These are phyloP conservation scores for Fusarium anthophilum DNA, from an alignment of 2,329 filamentous ascomycete species.

Conservation along the genomic window DNA sequence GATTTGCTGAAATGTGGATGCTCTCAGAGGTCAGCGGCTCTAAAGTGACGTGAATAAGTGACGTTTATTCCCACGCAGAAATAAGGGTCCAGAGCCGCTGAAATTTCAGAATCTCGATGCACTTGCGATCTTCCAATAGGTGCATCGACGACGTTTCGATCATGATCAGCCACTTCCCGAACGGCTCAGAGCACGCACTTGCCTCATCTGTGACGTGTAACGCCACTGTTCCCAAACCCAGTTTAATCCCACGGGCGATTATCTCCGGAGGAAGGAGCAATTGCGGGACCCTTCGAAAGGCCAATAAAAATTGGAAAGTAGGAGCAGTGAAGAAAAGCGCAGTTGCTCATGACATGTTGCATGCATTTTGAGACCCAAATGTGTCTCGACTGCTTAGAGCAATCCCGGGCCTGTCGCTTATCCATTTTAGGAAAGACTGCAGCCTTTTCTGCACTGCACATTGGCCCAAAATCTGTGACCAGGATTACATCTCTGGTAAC, in stretches of 20 bases:
- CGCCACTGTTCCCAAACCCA: slow-evolving; percentile 27
- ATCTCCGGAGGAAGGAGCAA: slow-evolving; percentile 18
- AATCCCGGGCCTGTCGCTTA: slow-evolving; percentile 9
- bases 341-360: slow-evolving; percentile 3
- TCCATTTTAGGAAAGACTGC: slow-evolving; percentile 11
- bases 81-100: slow-evolving; percentile 1
- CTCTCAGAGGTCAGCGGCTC: slow-evolving; percentile 16
- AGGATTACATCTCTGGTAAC: slow-evolving; percentile 25
- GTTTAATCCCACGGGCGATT: slow-evolving; percentile 23
- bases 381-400: slow-evolving; percentile 12
- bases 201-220: slow-evolving; percentile 28
- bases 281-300: neutral
- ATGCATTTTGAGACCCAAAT: slow-evolving; percentile 1
- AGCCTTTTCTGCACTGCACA: neutral
- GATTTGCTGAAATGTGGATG: slow-evolving; percentile 33
- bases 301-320: neutral
- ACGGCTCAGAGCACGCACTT: slow-evolving; percentile 16
- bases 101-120: slow-evolving; percentile 31
- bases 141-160: slow-evolving; percentile 1
- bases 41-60: slow-evolving; percentile 20
- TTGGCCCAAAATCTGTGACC: slow-evolving; percentile 5
- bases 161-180: slow-evolving; percentile 23
- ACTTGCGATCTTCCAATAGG: slow-evolving; percentile 10
- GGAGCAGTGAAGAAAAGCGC: neutral
- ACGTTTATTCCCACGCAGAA: slow-evolving; percentile 23